Base-by-base conservation (phyloP, 331 rosid genomes). In the Prunus yedoensis region DNA sequence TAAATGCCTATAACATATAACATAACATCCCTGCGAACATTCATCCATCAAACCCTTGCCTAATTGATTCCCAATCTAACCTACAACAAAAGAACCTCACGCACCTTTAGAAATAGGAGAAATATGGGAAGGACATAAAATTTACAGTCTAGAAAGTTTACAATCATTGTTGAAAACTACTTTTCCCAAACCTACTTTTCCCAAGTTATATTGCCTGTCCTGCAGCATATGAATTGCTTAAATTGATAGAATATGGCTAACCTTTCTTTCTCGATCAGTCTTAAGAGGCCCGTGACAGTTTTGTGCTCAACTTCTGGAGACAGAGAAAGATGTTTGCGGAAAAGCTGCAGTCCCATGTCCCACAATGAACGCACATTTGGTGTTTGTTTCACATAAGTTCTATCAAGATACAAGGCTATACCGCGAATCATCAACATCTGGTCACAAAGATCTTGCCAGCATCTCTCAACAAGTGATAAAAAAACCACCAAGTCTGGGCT, bases 291-390 rank as follows among this genome's bases (percentile, higher is more conserved):
- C n/a, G 97, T 92, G 79, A 95, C 99, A 70, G 97, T 95, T 87
- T 95, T 95, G 88, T 95, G 99, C 85, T 91, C 96, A 53, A 95
- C 98, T 87, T 95, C 99, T 50, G 93, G 80, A 76, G 97, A 89
- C 71, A 82, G 74, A 38, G 98, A 89, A 66, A 95, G 91, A 87
- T 92, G 99, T 80, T 91, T 95, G 71, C 98, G 93, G 78, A 92
- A 95, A 87, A 92, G 97, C 79, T 91, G 99, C 87, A 95, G 84
- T 76, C 99, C 98, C 99, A 95, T 95, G 85, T 95, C 99, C 99
- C 99, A 95, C 79, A 95, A 77, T 51, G 99, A 95, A 73, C 93
- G 89, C 62, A 95, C 90, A 80, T 86, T 89, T 79, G 97, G 76
- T 51, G 98, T 83, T 85, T 92, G 99, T 78, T 91, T 95, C 78